These are phyloP conservation scores for Pseudonitzschia multiseries DNA, from an alignment of 108 stramenopile species.

Conservation along the genomic window DNA sequence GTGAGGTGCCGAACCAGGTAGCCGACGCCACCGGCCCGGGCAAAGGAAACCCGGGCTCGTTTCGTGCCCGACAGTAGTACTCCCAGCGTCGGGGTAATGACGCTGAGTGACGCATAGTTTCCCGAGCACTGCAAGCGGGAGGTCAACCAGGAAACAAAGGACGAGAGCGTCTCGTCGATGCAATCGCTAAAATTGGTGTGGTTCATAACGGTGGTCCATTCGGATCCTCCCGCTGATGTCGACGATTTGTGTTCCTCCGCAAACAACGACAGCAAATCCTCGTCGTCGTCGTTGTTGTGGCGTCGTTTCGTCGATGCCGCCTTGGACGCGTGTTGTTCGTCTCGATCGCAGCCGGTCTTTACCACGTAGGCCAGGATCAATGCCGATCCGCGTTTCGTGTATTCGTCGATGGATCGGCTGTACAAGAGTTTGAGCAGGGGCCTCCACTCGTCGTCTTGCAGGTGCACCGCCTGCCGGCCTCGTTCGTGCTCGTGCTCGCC, in stretches of 20 bases:
- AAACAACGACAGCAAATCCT: not conserved
- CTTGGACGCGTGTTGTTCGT: not conserved
- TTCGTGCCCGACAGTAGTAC: conserved; percentile 49
- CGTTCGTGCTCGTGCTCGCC: too few species aligned
- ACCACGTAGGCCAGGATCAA: conserved; percentile 67
- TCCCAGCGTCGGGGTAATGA: conserved; percentile 68
- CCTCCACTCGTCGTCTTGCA: conserved; percentile 69
- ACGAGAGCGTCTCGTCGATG: conserved; percentile 48
- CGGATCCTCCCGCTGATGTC: not conserved
- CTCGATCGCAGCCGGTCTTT: conserved; percentile 46
- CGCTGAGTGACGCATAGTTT: conserved; percentile 43
- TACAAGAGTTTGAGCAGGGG: conserved; percentile 60
- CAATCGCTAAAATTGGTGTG: conserved; percentile 4
- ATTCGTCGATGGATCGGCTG: conserved; percentile 59
- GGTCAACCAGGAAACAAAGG: conserved; percentile 69
- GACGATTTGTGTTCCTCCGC: not conserved
- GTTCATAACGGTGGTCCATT: not conserved
- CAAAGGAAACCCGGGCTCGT: conserved; percentile 56
- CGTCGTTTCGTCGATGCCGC: not conserved
- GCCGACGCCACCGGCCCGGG: conserved; percentile 71
- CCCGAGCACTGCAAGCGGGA: conserved; percentile 64
- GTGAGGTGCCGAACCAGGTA: conserved; percentile 63
- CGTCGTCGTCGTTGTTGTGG: not conserved
- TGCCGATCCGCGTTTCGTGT: conserved; percentile 66
- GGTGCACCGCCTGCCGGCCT: not conserved